phyloP scores from a whole-genome alignment of 306 rosid genomes.

The Mucuna pruriens region DNA sequence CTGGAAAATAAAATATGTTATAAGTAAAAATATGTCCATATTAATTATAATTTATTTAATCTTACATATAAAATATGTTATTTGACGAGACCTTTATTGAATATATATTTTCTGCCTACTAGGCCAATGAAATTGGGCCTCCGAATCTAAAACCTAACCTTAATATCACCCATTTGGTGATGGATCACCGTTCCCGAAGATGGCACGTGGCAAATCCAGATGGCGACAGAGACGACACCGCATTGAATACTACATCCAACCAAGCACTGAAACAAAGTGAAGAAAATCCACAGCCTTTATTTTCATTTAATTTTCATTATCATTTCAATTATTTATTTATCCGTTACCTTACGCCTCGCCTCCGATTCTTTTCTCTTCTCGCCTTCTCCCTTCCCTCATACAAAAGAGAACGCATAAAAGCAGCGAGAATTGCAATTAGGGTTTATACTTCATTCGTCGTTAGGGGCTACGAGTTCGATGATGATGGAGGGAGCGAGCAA shows the following conservation, averaged over 20 bases:
- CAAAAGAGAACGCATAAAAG: not conserved
- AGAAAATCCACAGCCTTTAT: not conserved
- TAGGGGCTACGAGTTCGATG: not conserved
- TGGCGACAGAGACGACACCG: not conserved
- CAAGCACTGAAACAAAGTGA: not conserved
- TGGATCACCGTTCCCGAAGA: not conserved
- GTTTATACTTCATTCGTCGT: not conserved
- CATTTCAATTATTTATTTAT: not conserved
- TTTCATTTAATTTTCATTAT: not conserved
- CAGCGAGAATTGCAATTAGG: slow-evolving; percentile 4
- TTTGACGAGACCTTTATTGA: too few relatives aligned
- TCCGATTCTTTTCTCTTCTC: not conserved
- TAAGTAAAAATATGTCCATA: too few relatives aligned
- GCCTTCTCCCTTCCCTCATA: not conserved
- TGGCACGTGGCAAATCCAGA: too few relatives aligned
- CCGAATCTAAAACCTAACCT: not conserved
- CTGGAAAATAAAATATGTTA: too few relatives aligned
- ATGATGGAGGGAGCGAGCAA: slow-evolving; percentile 93
- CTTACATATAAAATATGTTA: too few relatives aligned
- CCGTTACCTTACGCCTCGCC: not conserved
- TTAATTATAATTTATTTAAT: too few relatives aligned
- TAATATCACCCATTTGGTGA: too few relatives aligned
- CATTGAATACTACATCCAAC: not conserved
- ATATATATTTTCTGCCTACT: too few relatives aligned
- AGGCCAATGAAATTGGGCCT: too few relatives aligned